Evolutionary conservation across 169 alveolate species (phyloP).

Genomic region (Ichthyophthirius multifiliis): DNA sequence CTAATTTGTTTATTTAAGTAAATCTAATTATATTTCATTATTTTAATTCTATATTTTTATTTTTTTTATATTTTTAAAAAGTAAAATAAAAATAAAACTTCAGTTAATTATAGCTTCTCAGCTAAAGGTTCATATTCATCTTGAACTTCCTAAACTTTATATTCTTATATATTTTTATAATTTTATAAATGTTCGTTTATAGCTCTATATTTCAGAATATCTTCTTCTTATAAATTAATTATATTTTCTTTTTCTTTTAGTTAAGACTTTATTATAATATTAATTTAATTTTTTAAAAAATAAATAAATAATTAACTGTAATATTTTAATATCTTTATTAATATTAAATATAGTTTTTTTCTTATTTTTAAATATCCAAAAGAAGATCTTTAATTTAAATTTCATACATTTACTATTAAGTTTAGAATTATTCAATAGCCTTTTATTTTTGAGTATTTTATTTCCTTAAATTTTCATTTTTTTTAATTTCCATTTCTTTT

Average conservation of each 20-base stretch:
- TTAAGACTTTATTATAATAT: neutral
- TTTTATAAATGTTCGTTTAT: neutral
- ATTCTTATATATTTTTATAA: neutral
- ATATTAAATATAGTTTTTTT: too few relatives aligned
- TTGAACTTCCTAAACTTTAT: neutral
- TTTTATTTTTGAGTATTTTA: neutral
- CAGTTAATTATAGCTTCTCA: neutral
- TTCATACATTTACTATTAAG: neutral
- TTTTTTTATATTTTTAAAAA: neutral
- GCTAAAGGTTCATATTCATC: neutral
- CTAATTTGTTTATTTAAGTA: neutral
- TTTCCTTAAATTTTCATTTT: neutral
- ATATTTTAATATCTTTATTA: neutral
- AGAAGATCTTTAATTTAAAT: too few relatives aligned
- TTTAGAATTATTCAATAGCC: neutral
- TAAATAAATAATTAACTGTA: neutral
- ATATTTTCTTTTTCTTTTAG: neutral
- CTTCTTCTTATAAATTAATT: neutral
- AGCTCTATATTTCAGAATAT: neutral
- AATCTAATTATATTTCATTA: neutral
- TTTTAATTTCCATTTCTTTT: neutral
- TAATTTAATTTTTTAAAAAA: neutral
- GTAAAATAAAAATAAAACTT: neutral
- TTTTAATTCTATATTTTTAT: neutral
- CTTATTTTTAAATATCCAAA: too few relatives aligned